These are phyloP conservation scores for Elsinoe arachidis DNA, from an alignment of 2,329 filamentous ascomycete genomes.

Conservation along the genomic window DNA sequence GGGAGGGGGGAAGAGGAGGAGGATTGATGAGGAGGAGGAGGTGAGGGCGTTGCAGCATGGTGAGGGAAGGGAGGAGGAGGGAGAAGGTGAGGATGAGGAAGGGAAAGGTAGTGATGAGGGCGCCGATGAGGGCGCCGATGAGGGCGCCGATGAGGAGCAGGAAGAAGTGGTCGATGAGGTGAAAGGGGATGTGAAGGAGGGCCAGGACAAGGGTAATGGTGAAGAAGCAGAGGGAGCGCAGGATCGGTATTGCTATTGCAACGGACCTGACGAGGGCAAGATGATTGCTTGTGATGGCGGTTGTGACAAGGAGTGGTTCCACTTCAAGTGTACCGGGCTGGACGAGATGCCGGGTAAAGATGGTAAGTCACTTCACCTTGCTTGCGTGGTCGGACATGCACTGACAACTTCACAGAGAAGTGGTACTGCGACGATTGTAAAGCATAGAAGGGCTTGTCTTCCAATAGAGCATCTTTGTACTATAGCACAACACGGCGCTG, in stretches of 20 bases:
- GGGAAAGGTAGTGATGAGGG: not conserved
- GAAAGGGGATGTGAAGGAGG: not conserved
- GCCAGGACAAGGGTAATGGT: not conserved
- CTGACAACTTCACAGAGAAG: not conserved
- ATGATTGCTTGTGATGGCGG: slow-evolving; percentile 4
- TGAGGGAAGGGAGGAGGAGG: slow-evolving; percentile 15
- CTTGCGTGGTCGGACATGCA: not conserved
- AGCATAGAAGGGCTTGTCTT: not conserved
- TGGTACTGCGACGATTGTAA: slow-evolving; percentile 9
- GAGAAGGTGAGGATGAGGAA: not conserved
- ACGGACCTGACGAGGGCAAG: not conserved
- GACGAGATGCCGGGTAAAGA: not conserved
- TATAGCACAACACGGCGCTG: not conserved
- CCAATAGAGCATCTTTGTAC: not conserved
- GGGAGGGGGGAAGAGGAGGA: not conserved
- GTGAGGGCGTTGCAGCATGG: slow-evolving; percentile 15
- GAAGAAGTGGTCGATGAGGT: slow-evolving; percentile 14
- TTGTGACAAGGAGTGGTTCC: slow-evolving; percentile 4
- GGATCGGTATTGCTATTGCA: slow-evolving; percentile 1
- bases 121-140: not conserved
- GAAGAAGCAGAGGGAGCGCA: not conserved
- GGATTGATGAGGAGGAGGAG: not conserved
- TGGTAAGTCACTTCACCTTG: not conserved
- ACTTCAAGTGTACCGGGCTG: slow-evolving; percentile 5
- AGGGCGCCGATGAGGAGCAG: slow-evolving; percentile 1